Conservation (phyloP, 2,329 filamentous ascomycete genomes). For the Lizonia empirigonia region DNA sequence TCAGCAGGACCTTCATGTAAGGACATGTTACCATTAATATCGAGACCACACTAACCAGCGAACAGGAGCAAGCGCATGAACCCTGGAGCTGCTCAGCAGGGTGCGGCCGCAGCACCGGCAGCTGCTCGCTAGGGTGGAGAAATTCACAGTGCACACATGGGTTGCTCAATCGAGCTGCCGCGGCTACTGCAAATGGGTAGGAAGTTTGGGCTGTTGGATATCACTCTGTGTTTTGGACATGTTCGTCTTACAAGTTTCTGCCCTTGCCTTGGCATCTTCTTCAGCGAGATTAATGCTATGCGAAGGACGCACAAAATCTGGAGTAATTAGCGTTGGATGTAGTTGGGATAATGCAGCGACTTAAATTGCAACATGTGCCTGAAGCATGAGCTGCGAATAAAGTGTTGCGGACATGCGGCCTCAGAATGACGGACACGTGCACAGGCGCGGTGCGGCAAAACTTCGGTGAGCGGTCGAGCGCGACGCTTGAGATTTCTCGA, state of each 20-base stretch:
- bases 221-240: neutral
- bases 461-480: constrained; percentile 8
- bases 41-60: constrained; percentile 15
- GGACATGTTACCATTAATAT: constrained; percentile 30
- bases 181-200: neutral
- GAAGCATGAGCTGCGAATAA: too few species aligned
- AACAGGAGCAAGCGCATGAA: constrained; percentile 36
- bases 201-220: neutral
- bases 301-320: neutral
- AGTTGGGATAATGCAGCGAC: constrained; percentile 1
- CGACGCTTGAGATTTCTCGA: constrained; percentile 15
- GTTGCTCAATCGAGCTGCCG: neutral
- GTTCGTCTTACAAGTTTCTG: too few species aligned
- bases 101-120: constrained; percentile 13
- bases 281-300: neutral
- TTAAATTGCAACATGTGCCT: too few species aligned
- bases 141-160: constrained; percentile 1
- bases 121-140: constrained; percentile 15
- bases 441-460: constrained; percentile 2
- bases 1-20: constrained; percentile 78
- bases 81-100: constrained; percentile 18
- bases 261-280: neutral
- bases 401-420: neutral
- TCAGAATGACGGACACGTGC: too few species aligned
- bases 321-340: neutral